Conservation (phyloP, 805 yeast genomes). For the Yarrowia alimentaria region DNA sequence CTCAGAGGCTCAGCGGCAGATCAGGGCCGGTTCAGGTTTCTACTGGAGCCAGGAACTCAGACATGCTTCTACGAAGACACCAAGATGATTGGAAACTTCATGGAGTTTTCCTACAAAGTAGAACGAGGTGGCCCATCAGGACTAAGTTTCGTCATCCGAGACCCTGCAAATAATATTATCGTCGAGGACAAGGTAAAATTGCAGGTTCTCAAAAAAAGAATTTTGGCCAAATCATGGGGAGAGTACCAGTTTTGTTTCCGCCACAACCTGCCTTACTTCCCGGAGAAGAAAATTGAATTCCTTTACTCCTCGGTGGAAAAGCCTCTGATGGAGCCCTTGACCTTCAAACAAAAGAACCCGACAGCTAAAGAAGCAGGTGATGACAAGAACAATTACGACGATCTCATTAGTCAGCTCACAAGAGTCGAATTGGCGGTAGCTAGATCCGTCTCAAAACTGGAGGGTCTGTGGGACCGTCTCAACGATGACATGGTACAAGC, state of each 20-base stretch:
- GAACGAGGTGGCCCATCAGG: constrained; percentile 18
- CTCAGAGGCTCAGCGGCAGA: not conserved
- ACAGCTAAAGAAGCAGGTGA: not conserved
- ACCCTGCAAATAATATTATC: constrained; percentile 5
- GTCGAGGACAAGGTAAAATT: not conserved
- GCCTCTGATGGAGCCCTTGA: constrained; percentile 14
- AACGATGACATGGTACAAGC: not conserved
- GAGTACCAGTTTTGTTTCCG: constrained; percentile 17
- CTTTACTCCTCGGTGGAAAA: not conserved
- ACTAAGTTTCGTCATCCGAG: constrained; percentile 2
- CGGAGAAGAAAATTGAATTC: constrained; percentile 14
- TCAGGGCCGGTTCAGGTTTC: constrained; percentile 1
- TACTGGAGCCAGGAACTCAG: constrained; percentile 20
- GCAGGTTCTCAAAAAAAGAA: not conserved
- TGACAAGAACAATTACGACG: not conserved
- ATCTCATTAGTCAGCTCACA: not conserved
- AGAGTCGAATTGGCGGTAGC: constrained; percentile 11
- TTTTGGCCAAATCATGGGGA: constrained; percentile 11
- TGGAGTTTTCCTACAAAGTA: constrained; percentile 14
- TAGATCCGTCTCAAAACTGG: not conserved
- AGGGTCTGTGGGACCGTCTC: constrained; percentile 4
- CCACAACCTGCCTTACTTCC: constrained; percentile 5
- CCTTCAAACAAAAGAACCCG: constrained; percentile 4
- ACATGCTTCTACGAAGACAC: constrained; percentile 14
- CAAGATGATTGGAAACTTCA: constrained; percentile 20